Percentiles rank a stretch among this genome's conserved stretches.
phyloP scores from a whole-genome alignment of 116 monocot species.

The Zostera marina region DNA sequence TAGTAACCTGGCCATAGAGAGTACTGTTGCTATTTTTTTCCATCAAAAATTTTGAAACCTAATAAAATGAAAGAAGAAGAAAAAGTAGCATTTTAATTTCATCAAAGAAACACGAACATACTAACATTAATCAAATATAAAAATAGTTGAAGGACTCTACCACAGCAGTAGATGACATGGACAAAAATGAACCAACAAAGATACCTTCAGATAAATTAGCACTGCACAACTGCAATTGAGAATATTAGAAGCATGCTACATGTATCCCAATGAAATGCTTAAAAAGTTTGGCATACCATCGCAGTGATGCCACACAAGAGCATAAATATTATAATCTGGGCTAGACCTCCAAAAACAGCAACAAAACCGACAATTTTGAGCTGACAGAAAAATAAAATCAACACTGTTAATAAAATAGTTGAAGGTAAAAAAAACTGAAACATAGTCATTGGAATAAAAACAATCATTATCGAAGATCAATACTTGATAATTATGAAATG shows the following conservation, averaged over 20 bases:
- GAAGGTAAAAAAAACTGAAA: background rate
- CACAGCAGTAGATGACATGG: conserved; percentile 99
- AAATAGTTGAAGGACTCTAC: conserved; percentile 21
- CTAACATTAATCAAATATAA: conserved; percentile 1
- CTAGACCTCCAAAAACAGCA: conserved; percentile 87
- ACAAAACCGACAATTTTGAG: conserved; percentile 82
- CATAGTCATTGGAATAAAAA: background rate
- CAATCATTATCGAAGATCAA: background rate
- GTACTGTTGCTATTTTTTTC: conserved; percentile 60
- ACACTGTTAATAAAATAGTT: background rate
- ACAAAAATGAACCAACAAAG: conserved; percentile 86
- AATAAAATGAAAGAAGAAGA: background rate
- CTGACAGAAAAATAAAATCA: conserved; percentile 16
- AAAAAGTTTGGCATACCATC: conserved; percentile 30
- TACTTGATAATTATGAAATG: background rate
- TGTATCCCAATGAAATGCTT: background rate
- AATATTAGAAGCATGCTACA: conserved; percentile 2
- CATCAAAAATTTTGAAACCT: conserved; percentile 93
- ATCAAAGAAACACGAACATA: background rate
- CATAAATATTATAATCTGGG: conserved; percentile 88
- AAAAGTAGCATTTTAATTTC: conserved; percentile 3
- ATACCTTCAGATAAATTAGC: conserved; percentile 85
- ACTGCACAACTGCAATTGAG: conserved; percentile 53
- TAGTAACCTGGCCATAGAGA: conserved; percentile 89
- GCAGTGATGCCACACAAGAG: conserved; percentile 69